Evolutionary conservation across 306 rosid species (phyloP).

Genomic region (Cucurbita ficifolia): DNA sequence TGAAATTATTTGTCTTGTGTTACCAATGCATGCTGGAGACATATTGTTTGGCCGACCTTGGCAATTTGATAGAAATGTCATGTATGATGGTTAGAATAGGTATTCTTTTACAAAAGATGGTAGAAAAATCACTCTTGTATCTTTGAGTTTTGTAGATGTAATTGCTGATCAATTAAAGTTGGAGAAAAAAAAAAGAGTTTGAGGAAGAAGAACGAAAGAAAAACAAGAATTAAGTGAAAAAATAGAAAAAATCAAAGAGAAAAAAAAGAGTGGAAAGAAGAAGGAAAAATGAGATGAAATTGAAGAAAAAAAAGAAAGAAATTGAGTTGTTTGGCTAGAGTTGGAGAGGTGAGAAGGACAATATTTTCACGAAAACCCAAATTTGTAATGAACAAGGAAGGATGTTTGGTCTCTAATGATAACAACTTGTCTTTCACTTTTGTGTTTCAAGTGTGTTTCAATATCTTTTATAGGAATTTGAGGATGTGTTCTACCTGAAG

Average conservation of each 20-base stretch:
- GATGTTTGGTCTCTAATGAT: too few species aligned
- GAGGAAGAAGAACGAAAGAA: neutral
- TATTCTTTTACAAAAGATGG: neutral
- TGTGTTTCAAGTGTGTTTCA: too few species aligned
- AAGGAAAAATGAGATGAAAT: neutral
- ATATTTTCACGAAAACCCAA: too few species aligned
- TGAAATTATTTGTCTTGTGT: too few species aligned
- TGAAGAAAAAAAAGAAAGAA: too few species aligned
- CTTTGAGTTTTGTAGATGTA: too few species aligned
- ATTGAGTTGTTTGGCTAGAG: neutral
- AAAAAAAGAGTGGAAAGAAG: neutral
- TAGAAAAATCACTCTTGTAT: neutral
- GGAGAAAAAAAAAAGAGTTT: too few species aligned
- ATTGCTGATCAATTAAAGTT: too few species aligned
- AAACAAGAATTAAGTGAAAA: too few species aligned
- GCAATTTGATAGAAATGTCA: neutral
- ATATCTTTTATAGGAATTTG: neutral
- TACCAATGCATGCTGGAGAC: neutral
- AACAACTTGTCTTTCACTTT: too few species aligned
- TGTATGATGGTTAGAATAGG: neutral
- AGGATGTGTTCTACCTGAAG: neutral
- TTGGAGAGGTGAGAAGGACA: too few species aligned
- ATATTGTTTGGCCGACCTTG: neutral
- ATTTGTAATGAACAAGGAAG: too few species aligned
- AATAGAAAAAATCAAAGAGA: neutral